Base-by-base conservation (phyloP, 768 basidiomycete species). In the Suillus spraguei region DNA sequence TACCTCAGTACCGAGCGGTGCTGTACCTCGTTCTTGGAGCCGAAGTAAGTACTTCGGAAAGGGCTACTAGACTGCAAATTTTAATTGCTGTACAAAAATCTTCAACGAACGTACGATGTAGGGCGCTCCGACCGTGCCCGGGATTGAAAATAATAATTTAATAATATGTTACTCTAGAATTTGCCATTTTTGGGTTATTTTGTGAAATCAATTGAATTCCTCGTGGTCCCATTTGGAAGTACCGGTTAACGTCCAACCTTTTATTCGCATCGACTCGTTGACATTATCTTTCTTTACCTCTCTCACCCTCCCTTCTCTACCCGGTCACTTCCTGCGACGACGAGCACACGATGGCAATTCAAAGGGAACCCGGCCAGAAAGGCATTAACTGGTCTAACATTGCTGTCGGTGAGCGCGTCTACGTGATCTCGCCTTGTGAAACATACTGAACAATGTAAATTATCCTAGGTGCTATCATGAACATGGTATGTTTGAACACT, bases 351-450 rank as follows among this genome's bases (percentile, higher is more conserved):
- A 94, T 94, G 92, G 92, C 87, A 79, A 86, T 94, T 71, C 83
- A 88, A 75, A 87, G 84, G 77, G 90, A 93, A 79, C 94, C 94
- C 60, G 94, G 93, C 64, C 91, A 94, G 77, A 95, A 95, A 79
- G 92, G 92, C 72, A 81, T 94, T 68, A 94, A 83, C 81, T 96
- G 92, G 93, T 93, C 92, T 70, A 96, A 95, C 80, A 95, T 96
- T 80, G 94, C 93, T 67, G 90, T 97, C 76, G 94, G 94, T 94
- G 74, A 70, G 92, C 77, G 28, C 67, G 52, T 67, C 58, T 69
- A 53, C 52, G 44, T 64, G 35, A 35, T 64, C 32, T 64, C 63
- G 22, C 24, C 67, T 47, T 63, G 64, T 65, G 68, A 68, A 67
- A 60, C 53, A 20, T 61, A 60, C 58, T 74, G 36, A 71, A 68